A percentile compares a stretch with the other conserved stretches of the same genome.
phyloP scores from a whole-genome alignment of 2,329 filamentous ascomycete species.

The Fulvia fulva region DNA sequence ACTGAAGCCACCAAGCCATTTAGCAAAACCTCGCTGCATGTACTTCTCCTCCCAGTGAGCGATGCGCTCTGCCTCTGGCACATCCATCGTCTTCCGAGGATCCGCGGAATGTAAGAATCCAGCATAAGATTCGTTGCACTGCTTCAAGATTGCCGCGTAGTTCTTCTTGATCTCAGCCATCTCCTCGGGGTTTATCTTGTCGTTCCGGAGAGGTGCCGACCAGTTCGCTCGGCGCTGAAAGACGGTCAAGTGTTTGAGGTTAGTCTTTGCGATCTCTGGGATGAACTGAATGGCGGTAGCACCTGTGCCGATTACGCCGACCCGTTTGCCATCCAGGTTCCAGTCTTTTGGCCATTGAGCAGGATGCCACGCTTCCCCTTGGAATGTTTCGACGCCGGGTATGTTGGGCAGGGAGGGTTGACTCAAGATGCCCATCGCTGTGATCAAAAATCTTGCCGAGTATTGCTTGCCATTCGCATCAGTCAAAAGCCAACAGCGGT shows the following conservation, averaged over 20 bases:
- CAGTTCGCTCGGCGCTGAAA: constrained; percentile 64
- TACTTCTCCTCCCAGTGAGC: constrained; percentile 41
- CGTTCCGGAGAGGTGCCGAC: constrained; percentile 27
- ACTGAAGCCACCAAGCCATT: constrained; percentile 39
- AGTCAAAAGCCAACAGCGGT: constrained; percentile 30
- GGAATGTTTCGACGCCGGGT: constrained; percentile 32
- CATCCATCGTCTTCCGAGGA: constrained; percentile 45
- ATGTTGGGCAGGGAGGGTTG: constrained; percentile 35
- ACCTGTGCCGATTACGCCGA: constrained; percentile 36
- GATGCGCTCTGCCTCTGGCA: constrained; percentile 38
- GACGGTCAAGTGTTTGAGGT: constrained; percentile 45
- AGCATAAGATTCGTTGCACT: constrained; percentile 36
- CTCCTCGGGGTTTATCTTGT: constrained; percentile 22
- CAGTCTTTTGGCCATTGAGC: constrained; percentile 30
- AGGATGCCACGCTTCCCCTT: constrained; percentile 35
- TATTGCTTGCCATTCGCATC: constrained; percentile 24
- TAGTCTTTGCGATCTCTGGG: constrained; percentile 20
- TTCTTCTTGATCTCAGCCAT: constrained; percentile 24
- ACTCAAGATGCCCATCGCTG: constrained; percentile 34
- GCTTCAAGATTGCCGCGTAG: constrained; percentile 29
- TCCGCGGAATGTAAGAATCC: constrained; percentile 32
- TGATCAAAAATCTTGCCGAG: constrained; percentile 32
- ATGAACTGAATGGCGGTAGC: constrained; percentile 31
- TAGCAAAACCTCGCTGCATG: constrained; percentile 33
- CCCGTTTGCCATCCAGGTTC: constrained; percentile 29